Evolutionary conservation across 202 grass and related monocot genomes (phyloP).

Genomic region (Schoenoplectus tabernaemontani): DNA sequence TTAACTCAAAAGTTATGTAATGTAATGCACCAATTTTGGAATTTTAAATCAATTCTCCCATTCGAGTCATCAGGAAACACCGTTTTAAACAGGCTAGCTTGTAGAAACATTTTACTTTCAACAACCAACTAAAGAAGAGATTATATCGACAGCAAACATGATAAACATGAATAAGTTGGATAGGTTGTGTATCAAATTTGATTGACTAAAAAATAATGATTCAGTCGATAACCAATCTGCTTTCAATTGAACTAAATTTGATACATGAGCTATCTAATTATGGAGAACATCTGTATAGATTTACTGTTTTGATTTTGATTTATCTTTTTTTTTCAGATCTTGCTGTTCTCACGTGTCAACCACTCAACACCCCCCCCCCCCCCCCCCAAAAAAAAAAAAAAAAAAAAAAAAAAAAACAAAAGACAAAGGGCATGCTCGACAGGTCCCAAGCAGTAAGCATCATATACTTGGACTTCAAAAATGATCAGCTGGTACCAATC

Average conservation of each 20-base stretch:
- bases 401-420: too few relatives aligned
- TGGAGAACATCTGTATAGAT: not conserved
- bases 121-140: not conserved
- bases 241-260: not conserved
- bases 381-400: too few relatives aligned
- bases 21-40: not conserved
- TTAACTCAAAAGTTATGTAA: not conserved
- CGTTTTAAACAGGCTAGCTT: not conserved
- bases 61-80: not conserved
- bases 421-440: not conserved
- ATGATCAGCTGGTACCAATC: not conserved
- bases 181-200: not conserved
- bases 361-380: not conserved
- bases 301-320: not conserved
- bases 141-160: not conserved
- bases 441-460: not conserved
- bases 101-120: not conserved
- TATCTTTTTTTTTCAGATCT: not conserved
- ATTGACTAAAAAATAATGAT: not conserved
- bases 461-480: not conserved
- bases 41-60: not conserved
- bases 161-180: not conserved
- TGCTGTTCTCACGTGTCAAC: not conserved
- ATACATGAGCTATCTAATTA: not conserved
- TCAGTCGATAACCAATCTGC: not conserved